Conservation (phyloP, 2,329 filamentous ascomycete genomes). For the Clonostachys rosea region DNA sequence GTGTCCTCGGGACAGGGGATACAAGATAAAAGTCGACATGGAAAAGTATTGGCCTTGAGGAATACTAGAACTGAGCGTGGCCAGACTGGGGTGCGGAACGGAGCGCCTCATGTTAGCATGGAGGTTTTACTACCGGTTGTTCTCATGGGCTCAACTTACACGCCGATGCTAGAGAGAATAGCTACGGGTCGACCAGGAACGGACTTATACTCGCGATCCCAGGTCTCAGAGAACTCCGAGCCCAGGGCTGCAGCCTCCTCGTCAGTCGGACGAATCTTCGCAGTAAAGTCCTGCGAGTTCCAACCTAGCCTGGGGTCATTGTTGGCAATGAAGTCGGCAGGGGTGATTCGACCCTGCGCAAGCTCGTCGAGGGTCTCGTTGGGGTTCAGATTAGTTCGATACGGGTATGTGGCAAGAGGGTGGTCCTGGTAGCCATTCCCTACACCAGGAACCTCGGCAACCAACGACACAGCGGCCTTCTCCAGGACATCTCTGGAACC, state of each 20-base stretch:
- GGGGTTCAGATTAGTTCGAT: conserved; percentile 24
- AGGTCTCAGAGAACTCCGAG: conserved; percentile 40
- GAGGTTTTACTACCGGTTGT: neutral
- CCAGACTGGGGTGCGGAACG: conserved; percentile 27
- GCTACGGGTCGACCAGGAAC: conserved; percentile 33
- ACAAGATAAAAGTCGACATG: conserved; percentile 45
- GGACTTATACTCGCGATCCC: conserved; percentile 41
- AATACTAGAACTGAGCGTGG: conserved; percentile 12
- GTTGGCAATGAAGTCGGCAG: conserved; percentile 30
- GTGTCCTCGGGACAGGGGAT: conserved; percentile 56
- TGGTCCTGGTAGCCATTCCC: conserved; percentile 37
- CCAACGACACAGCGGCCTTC: conserved; percentile 8
- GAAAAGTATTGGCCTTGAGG: conserved; percentile 40
- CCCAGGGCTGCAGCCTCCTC: conserved; percentile 42
- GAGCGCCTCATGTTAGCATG: neutral
- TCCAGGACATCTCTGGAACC: conserved; percentile 25
- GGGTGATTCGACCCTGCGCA: conserved; percentile 37
- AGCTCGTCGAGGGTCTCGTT: conserved; percentile 43
- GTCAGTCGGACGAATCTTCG: conserved; percentile 45
- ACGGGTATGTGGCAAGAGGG: conserved; percentile 47
- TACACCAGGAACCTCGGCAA: conserved; percentile 12
- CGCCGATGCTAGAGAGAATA: conserved; percentile 27
- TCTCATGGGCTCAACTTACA: neutral
- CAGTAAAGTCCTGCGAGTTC: conserved; percentile 46
- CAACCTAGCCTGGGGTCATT: conserved; percentile 44